phyloP scores from a whole-genome alignment of 1,284 basidiomycete genomes.

The Tranzscheliella williamsii region DNA sequence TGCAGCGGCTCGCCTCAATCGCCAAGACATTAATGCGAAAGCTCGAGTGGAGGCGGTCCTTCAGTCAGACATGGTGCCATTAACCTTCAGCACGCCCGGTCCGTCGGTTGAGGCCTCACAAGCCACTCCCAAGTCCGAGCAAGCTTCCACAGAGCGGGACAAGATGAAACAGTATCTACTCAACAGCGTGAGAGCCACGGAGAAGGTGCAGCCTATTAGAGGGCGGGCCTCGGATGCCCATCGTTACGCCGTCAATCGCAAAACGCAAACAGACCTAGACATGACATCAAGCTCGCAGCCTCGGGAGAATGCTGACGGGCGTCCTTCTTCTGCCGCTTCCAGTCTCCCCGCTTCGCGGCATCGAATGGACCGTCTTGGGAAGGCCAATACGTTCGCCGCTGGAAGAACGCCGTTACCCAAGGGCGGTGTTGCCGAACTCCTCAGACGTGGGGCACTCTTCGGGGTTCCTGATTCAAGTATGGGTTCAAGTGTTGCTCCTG shows the following conservation, averaged over 20 bases:
- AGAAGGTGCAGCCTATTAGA: slow-evolving; percentile 5
- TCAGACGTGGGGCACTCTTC: slow-evolving; percentile 32
- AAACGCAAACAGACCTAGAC: slow-evolving; percentile 28
- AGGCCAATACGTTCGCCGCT: slow-evolving; percentile 34
- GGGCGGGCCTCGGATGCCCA: slow-evolving; percentile 27
- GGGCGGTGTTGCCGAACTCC: slow-evolving; percentile 29
- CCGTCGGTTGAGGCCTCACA: slow-evolving; percentile 10
- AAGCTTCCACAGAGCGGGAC: slow-evolving; percentile 18
- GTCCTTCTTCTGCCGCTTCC: slow-evolving; percentile 12
- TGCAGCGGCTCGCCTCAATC: slow-evolving; percentile 30
- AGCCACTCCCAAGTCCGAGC: slow-evolving; percentile 18
- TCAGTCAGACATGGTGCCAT: too few relatives aligned
- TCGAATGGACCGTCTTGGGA: slow-evolving; percentile 37
- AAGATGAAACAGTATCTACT: slow-evolving; percentile 43
- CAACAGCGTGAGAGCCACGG: slow-evolving; percentile 39
- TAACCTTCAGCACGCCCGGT: not conserved
- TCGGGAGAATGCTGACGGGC: too few relatives aligned
- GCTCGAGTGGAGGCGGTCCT: not conserved
- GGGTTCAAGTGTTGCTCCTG: slow-evolving; percentile 8
- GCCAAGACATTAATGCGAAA: slow-evolving; percentile 10
- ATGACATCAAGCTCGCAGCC: too few relatives aligned
- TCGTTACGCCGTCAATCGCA: slow-evolving; percentile 21
- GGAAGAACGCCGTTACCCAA: slow-evolving; percentile 36
- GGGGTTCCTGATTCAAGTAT: slow-evolving; percentile 21
- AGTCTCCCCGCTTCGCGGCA: slow-evolving; percentile 14